phyloP scores from a whole-genome alignment of 2,329 filamentous ascomycete species.

The Fusarium beomiforme region DNA sequence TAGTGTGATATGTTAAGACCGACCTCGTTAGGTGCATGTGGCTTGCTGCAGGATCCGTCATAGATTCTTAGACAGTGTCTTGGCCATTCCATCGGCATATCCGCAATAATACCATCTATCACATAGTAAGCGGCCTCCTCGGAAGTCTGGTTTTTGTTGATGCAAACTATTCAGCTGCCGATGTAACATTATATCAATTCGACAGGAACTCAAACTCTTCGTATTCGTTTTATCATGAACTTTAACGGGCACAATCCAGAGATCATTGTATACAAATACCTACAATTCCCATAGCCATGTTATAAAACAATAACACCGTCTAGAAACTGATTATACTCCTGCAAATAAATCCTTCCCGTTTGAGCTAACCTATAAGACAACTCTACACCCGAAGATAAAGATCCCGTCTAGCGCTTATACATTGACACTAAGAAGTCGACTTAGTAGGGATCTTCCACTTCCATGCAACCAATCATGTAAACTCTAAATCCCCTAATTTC shows the following conservation, averaged over 20 bases:
- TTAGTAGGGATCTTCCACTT: not conserved
- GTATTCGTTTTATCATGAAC: not conserved
- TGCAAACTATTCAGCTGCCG: not conserved
- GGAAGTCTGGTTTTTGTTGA: not conserved
- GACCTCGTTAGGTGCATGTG: slow-evolving; percentile 21
- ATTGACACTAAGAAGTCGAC: not conserved
- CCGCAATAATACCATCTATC: not conserved
- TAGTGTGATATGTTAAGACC: not conserved
- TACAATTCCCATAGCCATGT: too few species aligned
- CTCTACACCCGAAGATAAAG: not conserved
- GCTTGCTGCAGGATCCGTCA: not conserved
- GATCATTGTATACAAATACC: not conserved
- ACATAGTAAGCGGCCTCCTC: not conserved
- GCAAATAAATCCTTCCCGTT: too few species aligned
- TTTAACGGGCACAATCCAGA: not conserved
- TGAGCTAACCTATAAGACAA: not conserved
- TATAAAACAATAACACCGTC: too few species aligned
- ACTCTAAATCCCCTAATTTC: not conserved
- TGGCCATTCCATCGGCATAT: not conserved
- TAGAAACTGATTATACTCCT: too few species aligned
- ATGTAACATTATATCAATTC: not conserved
- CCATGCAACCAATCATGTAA: not conserved
- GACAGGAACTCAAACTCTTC: not conserved
- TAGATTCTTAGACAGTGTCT: not conserved
- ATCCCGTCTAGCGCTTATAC: not conserved